phyloP scores from a whole-genome alignment of 2,329 filamentous ascomycete species.

The Ilyonectria mors-panacis region DNA sequence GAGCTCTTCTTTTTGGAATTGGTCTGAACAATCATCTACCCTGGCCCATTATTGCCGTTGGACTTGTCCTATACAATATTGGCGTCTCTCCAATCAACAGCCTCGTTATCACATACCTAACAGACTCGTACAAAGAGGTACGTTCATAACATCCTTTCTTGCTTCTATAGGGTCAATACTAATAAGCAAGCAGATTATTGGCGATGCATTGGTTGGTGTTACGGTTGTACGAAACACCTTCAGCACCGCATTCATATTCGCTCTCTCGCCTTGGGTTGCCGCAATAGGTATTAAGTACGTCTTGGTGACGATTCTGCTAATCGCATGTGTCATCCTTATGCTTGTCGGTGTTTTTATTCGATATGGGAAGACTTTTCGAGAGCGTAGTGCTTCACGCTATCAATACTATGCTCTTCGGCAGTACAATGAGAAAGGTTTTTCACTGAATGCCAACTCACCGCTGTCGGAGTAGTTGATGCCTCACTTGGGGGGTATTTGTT shows the following conservation, averaged over 20 bases:
- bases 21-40: conserved; percentile 3
- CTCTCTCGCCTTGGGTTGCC: conserved; percentile 53
- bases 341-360: conserved; percentile 14
- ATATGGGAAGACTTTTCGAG: conserved; percentile 16
- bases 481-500: too few species aligned
- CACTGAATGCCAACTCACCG: neutral
- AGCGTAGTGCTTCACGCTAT: conserved; percentile 17
- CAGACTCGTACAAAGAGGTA: conserved; percentile 56
- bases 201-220: conserved; percentile 61
- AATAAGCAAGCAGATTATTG: conserved; percentile 56
- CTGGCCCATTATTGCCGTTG: conserved; percentile 50
- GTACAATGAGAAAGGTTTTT: conserved; percentile 10
- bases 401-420: conserved; percentile 13
- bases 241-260: conserved; percentile 62
- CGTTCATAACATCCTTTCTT: neutral
- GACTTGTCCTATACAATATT: conserved; percentile 55
- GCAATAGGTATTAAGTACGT: conserved; percentile 19
- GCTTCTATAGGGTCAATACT: neutral
- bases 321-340: conserved; percentile 11
- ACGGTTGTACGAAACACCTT: conserved; percentile 62
- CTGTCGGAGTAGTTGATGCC: too few species aligned
- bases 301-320: conserved; percentile 18
- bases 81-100: conserved; percentile 51
- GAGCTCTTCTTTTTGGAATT: conserved; percentile 18
- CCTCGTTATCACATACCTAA: conserved; percentile 56